phyloP scores from a whole-genome alignment of 148 eudicot genomes.

The Amaranthus palmeri region DNA sequence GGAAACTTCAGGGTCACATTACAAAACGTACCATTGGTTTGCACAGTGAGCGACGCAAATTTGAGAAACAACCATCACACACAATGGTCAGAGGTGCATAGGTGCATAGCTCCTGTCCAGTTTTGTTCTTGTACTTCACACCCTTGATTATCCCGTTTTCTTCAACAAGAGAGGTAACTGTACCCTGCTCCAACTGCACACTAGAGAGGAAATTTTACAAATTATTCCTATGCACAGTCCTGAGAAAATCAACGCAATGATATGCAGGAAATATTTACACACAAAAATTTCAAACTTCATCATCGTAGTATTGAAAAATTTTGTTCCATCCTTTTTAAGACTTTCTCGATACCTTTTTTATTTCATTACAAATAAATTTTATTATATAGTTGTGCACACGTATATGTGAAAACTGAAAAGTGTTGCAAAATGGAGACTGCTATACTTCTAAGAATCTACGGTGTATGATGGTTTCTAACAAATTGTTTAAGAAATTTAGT shows the following conservation, averaged over 20 bases:
- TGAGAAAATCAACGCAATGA: neutral
- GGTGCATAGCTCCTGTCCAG: conserved; percentile 54
- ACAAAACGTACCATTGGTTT: conserved; percentile 49
- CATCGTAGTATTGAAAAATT: neutral
- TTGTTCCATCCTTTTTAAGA: no score
- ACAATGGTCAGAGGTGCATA: conserved; percentile 85
- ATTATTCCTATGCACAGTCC: neutral
- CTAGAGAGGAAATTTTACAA: conserved; percentile 30
- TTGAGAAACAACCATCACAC: conserved; percentile 90
- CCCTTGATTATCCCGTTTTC: conserved; percentile 69
- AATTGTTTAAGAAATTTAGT: no score
- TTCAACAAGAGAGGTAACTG: conserved; percentile 80
- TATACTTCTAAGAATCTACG: no score
- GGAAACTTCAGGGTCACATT: neutral
- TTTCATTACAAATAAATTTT: no score
- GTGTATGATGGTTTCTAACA: no score
- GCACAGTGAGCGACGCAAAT: conserved; percentile 72
- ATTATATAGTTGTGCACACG: no score
- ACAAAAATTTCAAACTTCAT: neutral
- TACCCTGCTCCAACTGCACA: conserved; percentile 76
- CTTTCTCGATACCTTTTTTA: no score
- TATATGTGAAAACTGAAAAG: no score
- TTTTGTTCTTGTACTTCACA: conserved; percentile 66
- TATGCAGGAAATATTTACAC: neutral
- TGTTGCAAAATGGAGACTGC: no score